phyloP scores from a whole-genome alignment of 2,329 filamentous ascomycete species.

The Purpureocillium lavendulum region DNA sequence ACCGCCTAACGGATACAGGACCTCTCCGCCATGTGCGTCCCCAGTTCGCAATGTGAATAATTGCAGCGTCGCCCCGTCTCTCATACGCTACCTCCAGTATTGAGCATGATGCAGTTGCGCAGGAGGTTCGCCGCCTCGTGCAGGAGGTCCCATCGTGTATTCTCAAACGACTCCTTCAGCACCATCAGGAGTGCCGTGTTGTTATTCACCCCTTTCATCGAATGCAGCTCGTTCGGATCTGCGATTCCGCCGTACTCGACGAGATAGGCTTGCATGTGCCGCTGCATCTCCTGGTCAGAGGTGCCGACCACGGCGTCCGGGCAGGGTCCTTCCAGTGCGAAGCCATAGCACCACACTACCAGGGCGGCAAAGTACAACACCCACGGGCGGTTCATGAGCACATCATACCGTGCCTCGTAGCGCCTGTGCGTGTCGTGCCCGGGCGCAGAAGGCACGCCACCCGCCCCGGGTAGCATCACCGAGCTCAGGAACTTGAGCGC shows the following conservation, averaged over 20 bases:
- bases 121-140: constrained; percentile 78
- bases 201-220: constrained; percentile 67
- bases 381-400: constrained; percentile 87
- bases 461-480: constrained; percentile 55
- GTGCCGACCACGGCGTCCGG: constrained; percentile 40
- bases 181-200: constrained; percentile 77
- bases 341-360: constrained; percentile 94
- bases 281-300: constrained; percentile 57
- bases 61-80: too few relatives aligned
- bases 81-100: too few relatives aligned
- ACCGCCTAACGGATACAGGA: too few relatives aligned
- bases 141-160: constrained; percentile 84
- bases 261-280: constrained; percentile 75
- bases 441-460: background rate
- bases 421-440: constrained; percentile 27
- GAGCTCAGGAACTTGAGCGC: constrained; percentile 80
- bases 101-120: constrained; percentile 63
- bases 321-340: constrained; percentile 75
- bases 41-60: too few relatives aligned
- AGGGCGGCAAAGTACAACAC: constrained; percentile 88
- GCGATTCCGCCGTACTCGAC: constrained; percentile 60
- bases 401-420: constrained; percentile 82
- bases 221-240: constrained; percentile 69
- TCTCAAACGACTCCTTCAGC: constrained; percentile 71
- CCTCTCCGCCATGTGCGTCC: too few relatives aligned